Base-by-base conservation (phyloP, 768 basidiomycete species). In the Agaricus blazei region DNA sequence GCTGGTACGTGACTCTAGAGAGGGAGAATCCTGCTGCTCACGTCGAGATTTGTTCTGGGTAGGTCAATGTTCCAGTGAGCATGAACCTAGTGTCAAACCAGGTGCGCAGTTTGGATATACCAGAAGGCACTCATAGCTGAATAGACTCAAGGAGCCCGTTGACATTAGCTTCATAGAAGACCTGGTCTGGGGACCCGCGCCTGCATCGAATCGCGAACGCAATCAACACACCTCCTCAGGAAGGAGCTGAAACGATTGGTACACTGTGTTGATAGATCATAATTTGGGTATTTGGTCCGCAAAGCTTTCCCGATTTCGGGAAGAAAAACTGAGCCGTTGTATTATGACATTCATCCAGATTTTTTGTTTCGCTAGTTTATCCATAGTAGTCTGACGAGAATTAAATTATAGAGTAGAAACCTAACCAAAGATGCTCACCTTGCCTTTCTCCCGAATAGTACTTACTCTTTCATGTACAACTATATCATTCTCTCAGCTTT, bases 111-210 rank as follows among this genome's bases (percentile, higher is more conserved):
- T 19, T 7, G 27, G 14, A 8, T 24, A 24, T 24, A n/a, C 38
- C 9, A 24, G 28, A 41, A 47, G 9, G 45, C 36, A 37, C 37
- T 27, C 5, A 12, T 9, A 8, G 37, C 31, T 47, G 26, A 37
- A 34, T 15, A 6, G 12, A 23, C 26, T 9, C n/a, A 23, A 55
- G 46, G 24, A 26, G 29, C 46, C 46, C 27, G 40, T 55, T 48
- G 47, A 55, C 47, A 48, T 55, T 11, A 31, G 47, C 26, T 55
- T 55, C 47, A n/a, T 55, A 48, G 54, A 55, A 40, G 47, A 54
- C n/a, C 37, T 48, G 27, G 54, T 55, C 8, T 48, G 54, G 54
- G 47, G 54, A 42, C 47, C 54, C 15, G 47, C 54, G 11, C 54
- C 47, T 36, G 26, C 53, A 3, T 40, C 54, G 9, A 31, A 54